These are phyloP conservation scores for Fusarium sp. DNA, from an alignment of 2,329 filamentous ascomycete genomes.

Conservation along the genomic window DNA sequence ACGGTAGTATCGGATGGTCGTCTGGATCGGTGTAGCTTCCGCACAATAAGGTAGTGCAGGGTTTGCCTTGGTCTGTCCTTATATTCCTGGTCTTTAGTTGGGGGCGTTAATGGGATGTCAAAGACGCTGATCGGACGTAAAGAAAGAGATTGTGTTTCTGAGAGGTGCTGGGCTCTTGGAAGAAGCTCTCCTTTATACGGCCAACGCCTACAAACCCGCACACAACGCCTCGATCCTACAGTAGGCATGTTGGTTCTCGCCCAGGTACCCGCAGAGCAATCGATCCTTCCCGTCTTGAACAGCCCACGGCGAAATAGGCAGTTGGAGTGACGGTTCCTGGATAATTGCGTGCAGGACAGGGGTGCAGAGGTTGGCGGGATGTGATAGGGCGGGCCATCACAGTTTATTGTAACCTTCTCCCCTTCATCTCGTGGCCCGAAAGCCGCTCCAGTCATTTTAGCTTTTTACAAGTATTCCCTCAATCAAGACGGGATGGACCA, in stretches of 20 bases:
- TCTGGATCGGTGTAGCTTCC: conserved; percentile 22
- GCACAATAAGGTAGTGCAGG: neutral
- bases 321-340: conserved; percentile 34
- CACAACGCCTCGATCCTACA: conserved; percentile 28
- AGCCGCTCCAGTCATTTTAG: conserved; percentile 11
- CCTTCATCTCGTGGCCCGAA: conserved; percentile 24
- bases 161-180: conserved; percentile 2
- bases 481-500: conserved; percentile 3
- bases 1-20: conserved; percentile 35
- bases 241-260: conserved; percentile 22
- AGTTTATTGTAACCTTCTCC: conserved; percentile 9
- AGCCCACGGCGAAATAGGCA: conserved; percentile 27
- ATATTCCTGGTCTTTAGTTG: too few relatives aligned
- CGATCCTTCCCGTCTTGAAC: conserved; percentile 8
- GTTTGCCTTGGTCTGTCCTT: neutral
- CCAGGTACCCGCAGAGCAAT: neutral
- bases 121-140: neutral
- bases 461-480: neutral
- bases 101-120: neutral
- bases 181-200: conserved; percentile 23
- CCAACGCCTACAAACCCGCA: neutral
- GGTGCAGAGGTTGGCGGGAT: conserved; percentile 5
- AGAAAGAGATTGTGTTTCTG: neutral
- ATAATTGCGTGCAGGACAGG: conserved; percentile 31
- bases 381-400: conserved; percentile 19